Base-by-base conservation (phyloP, 2,329 filamentous ascomycete species). In the Xylaria sp. region DNA sequence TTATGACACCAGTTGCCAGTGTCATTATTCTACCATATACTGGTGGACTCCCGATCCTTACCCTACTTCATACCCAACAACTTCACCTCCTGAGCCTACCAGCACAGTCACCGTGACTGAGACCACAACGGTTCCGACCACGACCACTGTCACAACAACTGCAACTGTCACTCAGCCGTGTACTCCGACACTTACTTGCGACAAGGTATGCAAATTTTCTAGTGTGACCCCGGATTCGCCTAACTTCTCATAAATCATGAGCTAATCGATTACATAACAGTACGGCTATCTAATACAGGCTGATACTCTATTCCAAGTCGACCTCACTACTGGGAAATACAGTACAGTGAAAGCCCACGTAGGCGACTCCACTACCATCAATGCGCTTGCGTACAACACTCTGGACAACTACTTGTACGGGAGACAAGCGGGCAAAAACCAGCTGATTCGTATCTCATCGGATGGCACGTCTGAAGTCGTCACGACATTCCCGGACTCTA, bases 341-440 rank as follows among this genome's bases (percentile, higher is more conserved):
- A 63, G 32, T 2, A 39, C 20, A 10, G 57, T 71, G 1, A 57
- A 44, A 12, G 23, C 61, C 44, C 41, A 57, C 52, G 2, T 73
- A 15, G 67, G 67, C 3, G 59, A 70, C 1, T 52, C 59, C 12
- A 65, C 56, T n/a, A 70, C 66, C 6, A 68, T 77, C 66, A 74
- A 77, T 41, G 75, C 74, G 8, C 65, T 77, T 12, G 76, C 71
- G 4, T 77, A 76, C 66, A 77, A 76, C 20, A 55, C 63, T 3
- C 58, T 65, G 6, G 76, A 77, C 10, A 74, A 75, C 23, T 73
- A 73, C 55, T 57, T 77, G 2, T 77, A 77, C 65, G 76, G 56
- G 20, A 32, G 13, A 8, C 52, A 66, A 46, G 12, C 23, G 0
- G 65, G 50, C 12, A 4, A 28, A 0, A 66, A 57, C 44, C 57